Evolutionary conservation across 1,139 yeast species (phyloP), one percentile per base, ranked within the genome.

Genomic region (Candida tunisiensis): DNA sequence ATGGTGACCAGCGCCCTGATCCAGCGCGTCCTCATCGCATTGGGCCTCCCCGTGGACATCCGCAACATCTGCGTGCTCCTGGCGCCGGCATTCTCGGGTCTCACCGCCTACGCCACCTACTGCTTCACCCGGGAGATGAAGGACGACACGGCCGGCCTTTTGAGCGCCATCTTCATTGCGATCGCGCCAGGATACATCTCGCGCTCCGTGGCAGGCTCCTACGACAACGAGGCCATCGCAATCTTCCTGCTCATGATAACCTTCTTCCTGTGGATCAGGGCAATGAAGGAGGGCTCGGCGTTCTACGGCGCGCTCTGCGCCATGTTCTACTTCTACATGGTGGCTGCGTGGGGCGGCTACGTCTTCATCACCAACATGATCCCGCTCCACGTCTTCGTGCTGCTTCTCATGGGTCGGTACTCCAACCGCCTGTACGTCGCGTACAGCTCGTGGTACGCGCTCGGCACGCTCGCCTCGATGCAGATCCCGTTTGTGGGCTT

Each of bases 281-380:
- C 94, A 10, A 67, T 82, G 56, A 88, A 85, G 53, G 59, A 77
- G 26, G 99, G 99, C 18, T 79, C 94, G 3, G 74, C 83, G 11
- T 65, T 79, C 40, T 80, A 74, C 62, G 92, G 85, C 12, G 65
- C 91, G 5, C 57, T 77, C 42, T 73, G 96, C 19, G 93, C 98
- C 3, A 52, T 82, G 26, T 77, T 74, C 44, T 91, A 91, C 60
- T 91, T 91, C 54, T 91, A 91, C 63, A 91, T 91, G 99, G 99
- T 91, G 28, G 75, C 93, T 29, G 98, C 99, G n/a, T 91, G 99
- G 99, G 98, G 98, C 62, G 99, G 99, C 14, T 91, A 91, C 49
- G 99, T 88, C 28, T 91, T 91, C 60, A 91, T 91, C 56, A 91
- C 98, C 35, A 91, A 91, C 57, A 72, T 91, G 62, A 82, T 91